phyloP scores from a whole-genome alignment of 2,329 filamentous ascomycete genomes.

The Claviceps maximensis region DNA sequence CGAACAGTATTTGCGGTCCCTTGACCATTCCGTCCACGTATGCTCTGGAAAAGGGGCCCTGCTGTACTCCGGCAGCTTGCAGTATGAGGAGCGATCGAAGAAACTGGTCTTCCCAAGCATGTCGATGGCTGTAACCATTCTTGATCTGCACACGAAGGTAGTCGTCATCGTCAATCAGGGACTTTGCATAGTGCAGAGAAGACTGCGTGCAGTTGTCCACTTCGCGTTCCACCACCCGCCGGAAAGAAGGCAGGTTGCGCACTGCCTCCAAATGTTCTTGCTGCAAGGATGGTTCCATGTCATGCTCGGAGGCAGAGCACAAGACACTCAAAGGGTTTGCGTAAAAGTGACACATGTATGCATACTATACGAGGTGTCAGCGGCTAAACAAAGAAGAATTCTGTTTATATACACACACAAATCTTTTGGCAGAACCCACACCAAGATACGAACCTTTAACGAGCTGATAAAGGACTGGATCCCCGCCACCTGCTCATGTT shows the following conservation, averaged over 20 bases:
- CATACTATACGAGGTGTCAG: constrained; percentile 40
- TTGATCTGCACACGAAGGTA: constrained; percentile 34
- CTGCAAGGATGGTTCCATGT: constrained; percentile 27
- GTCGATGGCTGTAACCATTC: constrained; percentile 15
- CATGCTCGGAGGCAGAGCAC: constrained; percentile 22
- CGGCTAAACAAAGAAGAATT: neutral
- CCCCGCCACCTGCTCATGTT: constrained; percentile 65
- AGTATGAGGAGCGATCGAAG: constrained; percentile 37
- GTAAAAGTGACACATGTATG: constrained; percentile 78
- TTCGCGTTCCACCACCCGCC: constrained; percentile 33
- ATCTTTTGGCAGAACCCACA: no score
- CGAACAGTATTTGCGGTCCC: constrained; percentile 36
- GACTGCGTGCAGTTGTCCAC: constrained; percentile 29
- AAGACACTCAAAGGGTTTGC: constrained; percentile 62
- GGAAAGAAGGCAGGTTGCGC: constrained; percentile 58
- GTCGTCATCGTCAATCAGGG: constrained; percentile 47
- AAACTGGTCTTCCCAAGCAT: constrained; percentile 29
- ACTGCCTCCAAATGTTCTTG: constrained; percentile 52
- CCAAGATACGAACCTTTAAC: constrained; percentile 40
- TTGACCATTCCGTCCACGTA: constrained; percentile 49
- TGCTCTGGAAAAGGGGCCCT: constrained; percentile 35
- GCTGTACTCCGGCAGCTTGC: constrained; percentile 22
- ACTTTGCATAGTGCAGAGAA: constrained; percentile 28
- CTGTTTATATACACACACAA: no score
- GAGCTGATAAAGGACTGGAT: constrained; percentile 59